A percentile compares a stretch with the other conserved stretches of the same genome.
Conservation (phyloP, 306 rosid species). For the Quercus berberidifolia region DNA sequence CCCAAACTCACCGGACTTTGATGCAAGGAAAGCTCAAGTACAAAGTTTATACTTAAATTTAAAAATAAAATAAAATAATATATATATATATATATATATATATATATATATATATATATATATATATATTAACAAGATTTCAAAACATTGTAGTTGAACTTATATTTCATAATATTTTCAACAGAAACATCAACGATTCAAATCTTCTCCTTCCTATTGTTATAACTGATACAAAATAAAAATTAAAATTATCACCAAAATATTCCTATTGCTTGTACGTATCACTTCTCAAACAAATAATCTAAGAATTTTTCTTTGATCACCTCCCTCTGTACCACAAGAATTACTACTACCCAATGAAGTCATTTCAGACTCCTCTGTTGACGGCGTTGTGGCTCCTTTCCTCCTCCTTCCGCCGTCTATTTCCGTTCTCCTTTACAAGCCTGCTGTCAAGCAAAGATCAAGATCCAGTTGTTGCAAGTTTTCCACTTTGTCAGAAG, state of each 20-base stretch:
- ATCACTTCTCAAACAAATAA: slow-evolving; percentile 35
- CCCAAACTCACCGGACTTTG: background rate
- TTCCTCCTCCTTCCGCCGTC: slow-evolving; percentile 3
- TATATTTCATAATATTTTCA: no score
- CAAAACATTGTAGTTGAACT: no score
- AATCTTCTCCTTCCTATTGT: no score
- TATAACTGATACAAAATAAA: no score
- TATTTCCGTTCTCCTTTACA: background rate
- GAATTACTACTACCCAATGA: slow-evolving; percentile 31
- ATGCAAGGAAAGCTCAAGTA: background rate
- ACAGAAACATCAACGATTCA: no score
- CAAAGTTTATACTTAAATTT: background rate
- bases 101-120: no score
- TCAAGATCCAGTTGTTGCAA: slow-evolving; percentile 18
- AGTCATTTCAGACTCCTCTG: slow-evolving; percentile 29
- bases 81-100: no score
- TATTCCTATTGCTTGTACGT: no score
- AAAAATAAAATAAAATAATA: background rate
- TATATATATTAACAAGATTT: no score
- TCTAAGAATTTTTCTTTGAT: slow-evolving; percentile 33
- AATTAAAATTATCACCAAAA: no score
- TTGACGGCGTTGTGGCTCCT: slow-evolving; percentile 16
- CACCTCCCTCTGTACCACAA: slow-evolving; percentile 9
- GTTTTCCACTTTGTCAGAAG: background rate
- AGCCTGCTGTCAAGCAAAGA: slow-evolving; percentile 17